Evolutionary conservation across 2,329 filamentous ascomycete genomes (phyloP), one percentile per base, ranked within the genome.

Genomic region (Stachybotrys chartarum): DNA sequence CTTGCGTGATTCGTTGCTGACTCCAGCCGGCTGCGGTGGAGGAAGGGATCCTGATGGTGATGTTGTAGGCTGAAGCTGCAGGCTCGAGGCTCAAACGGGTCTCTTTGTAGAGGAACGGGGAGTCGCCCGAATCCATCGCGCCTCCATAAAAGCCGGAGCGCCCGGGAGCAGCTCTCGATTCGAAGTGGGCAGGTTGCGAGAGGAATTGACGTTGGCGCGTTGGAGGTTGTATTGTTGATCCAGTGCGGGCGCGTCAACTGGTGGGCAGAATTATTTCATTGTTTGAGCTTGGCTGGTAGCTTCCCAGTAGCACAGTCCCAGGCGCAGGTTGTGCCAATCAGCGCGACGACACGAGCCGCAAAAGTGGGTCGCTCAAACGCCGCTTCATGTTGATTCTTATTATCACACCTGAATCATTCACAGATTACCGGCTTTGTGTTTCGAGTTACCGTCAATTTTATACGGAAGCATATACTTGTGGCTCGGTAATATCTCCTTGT

Each of bases 51-150:
- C 83, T 79, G 66, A 93, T 84, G 64, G 85, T 83, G 68, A 91
- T 82, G 65, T 86, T 81, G 57, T 86, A 88, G 64, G 82, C 83
- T 61, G 81, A 78, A 63, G 83, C 87, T 58, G 84, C 80, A 60
- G 86, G 84, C 73, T 94, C 89, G 64, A 94, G 81, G 72, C 90
- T 90, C 72, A 96, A 78, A 70, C 89, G 86, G 70, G 88, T 91
- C 80, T 95, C 91, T 77, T 91, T 92, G 79, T 88, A 94, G 73
- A 90, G 78, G 73, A 83, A 86, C 60, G 81, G 80, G 62, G 82
- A 79, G 66, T 81, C 80, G 67, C 77, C 72, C 64, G 78, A 77
- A 66, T 81, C 83, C 87, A 90, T 90, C 68, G 78, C 82, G 77
- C 78, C 76, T 79, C 84, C 87, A 87, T 88, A 60, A 61, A 68